These are phyloP conservation scores for Zizania palustris DNA, from an alignment of 202 grass and related monocot genomes.

Conservation along the genomic window DNA sequence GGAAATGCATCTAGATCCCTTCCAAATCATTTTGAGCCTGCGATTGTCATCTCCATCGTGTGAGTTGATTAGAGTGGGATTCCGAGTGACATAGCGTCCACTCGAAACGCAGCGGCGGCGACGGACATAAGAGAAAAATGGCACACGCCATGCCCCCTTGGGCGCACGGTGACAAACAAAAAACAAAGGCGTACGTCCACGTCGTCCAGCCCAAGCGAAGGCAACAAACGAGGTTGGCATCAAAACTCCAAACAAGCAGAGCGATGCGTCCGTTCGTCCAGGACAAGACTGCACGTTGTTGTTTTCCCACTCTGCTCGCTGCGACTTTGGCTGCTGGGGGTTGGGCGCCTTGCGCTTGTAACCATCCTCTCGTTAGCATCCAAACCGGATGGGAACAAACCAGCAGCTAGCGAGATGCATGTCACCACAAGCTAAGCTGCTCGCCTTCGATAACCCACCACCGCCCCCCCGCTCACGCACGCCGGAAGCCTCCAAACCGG, in stretches of 20 bases:
- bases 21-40: too few relatives aligned
- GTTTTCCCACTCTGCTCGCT: neutral
- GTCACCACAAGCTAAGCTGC: neutral
- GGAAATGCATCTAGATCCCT: too few relatives aligned
- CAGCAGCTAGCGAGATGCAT: neutral
- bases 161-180: neutral
- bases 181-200: neutral
- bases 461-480: neutral
- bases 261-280: neutral
- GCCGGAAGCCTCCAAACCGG: too few relatives aligned
- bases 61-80: too few relatives aligned
- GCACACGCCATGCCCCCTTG: neutral
- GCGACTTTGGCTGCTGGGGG: neutral
- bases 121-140: neutral
- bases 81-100: too few relatives aligned
- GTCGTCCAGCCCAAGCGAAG: neutral
- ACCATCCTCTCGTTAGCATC: neutral
- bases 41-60: too few relatives aligned
- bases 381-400: constrained; percentile 6
- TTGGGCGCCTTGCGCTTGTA: neutral
- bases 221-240: neutral
- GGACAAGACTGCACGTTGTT: neutral
- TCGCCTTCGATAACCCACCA: neutral
- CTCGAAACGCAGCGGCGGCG: neutral
- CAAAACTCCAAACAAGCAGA: neutral